Percentiles rank a stretch among this genome's conserved stretches.
phyloP scores from a whole-genome alignment of 2,329 filamentous ascomycete species.

The Penicillium sclerotiorum region DNA sequence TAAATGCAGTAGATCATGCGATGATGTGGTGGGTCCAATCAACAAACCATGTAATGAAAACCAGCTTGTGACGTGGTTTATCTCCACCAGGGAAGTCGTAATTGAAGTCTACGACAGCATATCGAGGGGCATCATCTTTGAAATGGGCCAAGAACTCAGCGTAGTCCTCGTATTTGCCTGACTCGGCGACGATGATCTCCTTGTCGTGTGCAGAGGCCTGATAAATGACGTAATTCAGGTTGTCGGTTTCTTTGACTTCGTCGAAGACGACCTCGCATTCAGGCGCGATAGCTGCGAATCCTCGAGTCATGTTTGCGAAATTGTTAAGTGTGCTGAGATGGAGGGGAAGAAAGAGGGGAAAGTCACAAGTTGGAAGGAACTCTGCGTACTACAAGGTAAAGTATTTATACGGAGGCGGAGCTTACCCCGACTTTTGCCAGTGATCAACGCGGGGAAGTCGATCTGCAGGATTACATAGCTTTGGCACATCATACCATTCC shows the following conservation, averaged over 20 bases:
- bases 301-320: conserved; percentile 18
- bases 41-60: conserved; percentile 25
- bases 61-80: conserved; percentile 19
- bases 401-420: conserved; percentile 1
- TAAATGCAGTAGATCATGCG: background rate
- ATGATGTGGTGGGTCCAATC: no score
- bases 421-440: conserved; percentile 6
- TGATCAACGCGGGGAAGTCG: conserved; percentile 4
- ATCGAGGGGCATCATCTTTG: conserved; percentile 18
- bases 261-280: conserved; percentile 22
- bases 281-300: conserved; percentile 22
- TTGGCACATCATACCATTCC: no score
- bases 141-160: conserved; percentile 17
- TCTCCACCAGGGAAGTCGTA: conserved; percentile 18
- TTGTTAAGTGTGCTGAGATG: background rate
- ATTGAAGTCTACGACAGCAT: conserved; percentile 19
- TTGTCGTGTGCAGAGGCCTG: conserved; percentile 23
- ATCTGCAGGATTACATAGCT: conserved; percentile 6
- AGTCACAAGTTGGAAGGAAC: background rate
- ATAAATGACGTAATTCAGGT: conserved; percentile 22
- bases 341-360: background rate
- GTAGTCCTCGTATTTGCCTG: conserved; percentile 21
- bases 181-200: conserved; percentile 18
- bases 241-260: conserved; percentile 21
- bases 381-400: no score